Percentiles rank a stretch among this genome's conserved stretches.
phyloP scores from a whole-genome alignment of 2,329 filamentous ascomycete species.

The Sarocladium brachiariae region DNA sequence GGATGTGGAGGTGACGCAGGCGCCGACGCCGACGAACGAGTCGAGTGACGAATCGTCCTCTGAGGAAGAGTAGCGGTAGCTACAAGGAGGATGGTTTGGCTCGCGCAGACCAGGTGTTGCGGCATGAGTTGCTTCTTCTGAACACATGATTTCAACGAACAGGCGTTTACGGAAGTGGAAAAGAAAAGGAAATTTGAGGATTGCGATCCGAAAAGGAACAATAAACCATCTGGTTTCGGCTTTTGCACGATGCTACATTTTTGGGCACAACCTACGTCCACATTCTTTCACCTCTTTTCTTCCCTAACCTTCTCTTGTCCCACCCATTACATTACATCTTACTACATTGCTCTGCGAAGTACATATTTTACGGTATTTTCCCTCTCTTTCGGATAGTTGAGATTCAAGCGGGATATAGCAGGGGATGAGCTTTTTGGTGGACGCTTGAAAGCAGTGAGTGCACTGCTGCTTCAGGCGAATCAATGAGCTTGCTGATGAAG shows the following conservation, averaged over 20 bases:
- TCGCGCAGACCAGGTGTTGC: neutral
- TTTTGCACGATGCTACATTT: neutral
- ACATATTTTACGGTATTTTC: too few relatives aligned
- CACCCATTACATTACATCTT: neutral
- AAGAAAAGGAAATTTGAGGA: neutral
- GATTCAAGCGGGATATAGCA: neutral
- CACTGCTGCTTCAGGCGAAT: too few relatives aligned
- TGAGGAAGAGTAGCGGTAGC: conserved; percentile 11
- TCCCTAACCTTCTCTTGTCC: neutral
- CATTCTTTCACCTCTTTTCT: neutral
- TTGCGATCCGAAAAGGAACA: neutral
- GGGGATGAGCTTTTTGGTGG: too few relatives aligned
- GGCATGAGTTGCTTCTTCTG: neutral
- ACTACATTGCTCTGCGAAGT: conserved; percentile 8
- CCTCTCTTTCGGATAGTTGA: neutral
- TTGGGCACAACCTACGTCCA: too few relatives aligned
- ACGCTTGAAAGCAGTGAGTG: too few relatives aligned
- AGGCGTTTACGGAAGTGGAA: neutral
- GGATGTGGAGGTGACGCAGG: conserved; percentile 41
- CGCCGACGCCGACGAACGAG: conserved; percentile 8
- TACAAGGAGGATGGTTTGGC: neutral
- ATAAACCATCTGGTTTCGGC: neutral
- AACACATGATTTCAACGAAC: neutral
- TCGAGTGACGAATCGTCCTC: conserved; percentile 14
- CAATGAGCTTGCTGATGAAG: neutral